A percentile compares a stretch with the other conserved stretches of the same genome.
These are phyloP conservation scores for Monilinia fructigena DNA, from an alignment of 2,329 filamentous ascomycete species.

Conservation along the genomic window DNA sequence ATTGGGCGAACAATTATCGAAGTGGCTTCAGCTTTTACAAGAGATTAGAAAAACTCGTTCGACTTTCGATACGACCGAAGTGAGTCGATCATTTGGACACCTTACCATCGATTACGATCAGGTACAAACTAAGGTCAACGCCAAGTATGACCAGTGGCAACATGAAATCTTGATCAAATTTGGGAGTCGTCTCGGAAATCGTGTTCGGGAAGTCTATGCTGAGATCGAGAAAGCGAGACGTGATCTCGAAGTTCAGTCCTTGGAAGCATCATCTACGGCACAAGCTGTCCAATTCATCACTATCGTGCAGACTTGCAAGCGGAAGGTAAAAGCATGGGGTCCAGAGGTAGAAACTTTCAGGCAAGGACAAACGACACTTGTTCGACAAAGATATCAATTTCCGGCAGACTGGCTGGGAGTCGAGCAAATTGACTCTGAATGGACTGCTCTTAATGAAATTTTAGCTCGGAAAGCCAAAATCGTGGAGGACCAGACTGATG, in stretches of 20 bases:
- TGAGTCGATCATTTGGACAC: slow-evolving; percentile 88
- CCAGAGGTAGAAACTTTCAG: slow-evolving; percentile 95
- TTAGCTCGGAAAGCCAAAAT: slow-evolving; percentile 90
- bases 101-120: slow-evolving; percentile 97
- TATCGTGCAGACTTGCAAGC: slow-evolving; percentile 92
- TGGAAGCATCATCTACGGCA: slow-evolving; percentile 92
- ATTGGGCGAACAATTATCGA: slow-evolving; percentile 83
- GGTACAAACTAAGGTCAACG: slow-evolving; percentile 97
- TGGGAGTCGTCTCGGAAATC: slow-evolving; percentile 79
- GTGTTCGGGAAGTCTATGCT: slow-evolving; percentile 88
- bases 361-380: slow-evolving; percentile 89
- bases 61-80: slow-evolving; percentile 96
- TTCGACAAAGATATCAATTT: slow-evolving; percentile 90
- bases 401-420: slow-evolving; percentile 92
- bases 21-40: slow-evolving; percentile 93
- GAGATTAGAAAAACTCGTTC: slow-evolving; percentile 93
- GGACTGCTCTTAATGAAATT: slow-evolving; percentile 90
- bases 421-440: slow-evolving; percentile 94
- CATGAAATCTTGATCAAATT: slow-evolving; percentile 96
- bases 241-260: slow-evolving; percentile 85
- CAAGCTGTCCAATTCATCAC: slow-evolving; percentile 99
- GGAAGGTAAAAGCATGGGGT: slow-evolving; percentile 89
- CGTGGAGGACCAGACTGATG: slow-evolving; percentile 94
- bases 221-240: slow-evolving; percentile 88
- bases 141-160: slow-evolving; percentile 99